Evolutionary conservation across 2,329 filamentous ascomycete species (phyloP).

Genomic region (Pezicula radicicola): DNA sequence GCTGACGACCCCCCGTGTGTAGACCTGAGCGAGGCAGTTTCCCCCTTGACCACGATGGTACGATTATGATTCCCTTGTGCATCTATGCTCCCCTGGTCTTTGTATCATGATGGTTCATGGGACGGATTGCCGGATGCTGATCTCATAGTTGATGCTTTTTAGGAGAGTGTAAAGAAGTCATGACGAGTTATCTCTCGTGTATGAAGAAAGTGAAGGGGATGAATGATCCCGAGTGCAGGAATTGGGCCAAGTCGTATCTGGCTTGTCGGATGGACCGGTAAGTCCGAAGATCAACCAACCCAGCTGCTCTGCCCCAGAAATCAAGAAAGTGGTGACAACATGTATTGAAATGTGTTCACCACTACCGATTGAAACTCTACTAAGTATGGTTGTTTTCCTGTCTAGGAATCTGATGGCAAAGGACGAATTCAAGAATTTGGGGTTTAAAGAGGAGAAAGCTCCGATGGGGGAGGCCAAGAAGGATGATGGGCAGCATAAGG

Average conservation of each 20-base stretch:
- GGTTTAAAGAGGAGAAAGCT: constrained; percentile 52
- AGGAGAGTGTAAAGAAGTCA: constrained; percentile 93
- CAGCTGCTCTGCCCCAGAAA: no score
- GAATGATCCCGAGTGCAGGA: constrained; percentile 83
- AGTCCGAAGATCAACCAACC: constrained; percentile 24
- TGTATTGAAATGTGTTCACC: no score
- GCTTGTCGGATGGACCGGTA: constrained; percentile 93
- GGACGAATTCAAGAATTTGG: constrained; percentile 92
- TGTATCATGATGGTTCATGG: no score
- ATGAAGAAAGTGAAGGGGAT: constrained; percentile 80
- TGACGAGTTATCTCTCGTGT: constrained; percentile 81
- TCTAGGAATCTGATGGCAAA: constrained; percentile 88
- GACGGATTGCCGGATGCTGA: background rate
- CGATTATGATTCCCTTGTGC: constrained; percentile 11
- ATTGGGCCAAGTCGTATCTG: constrained; percentile 84
- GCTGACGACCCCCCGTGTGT: constrained; percentile 4
- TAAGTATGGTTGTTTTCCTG: background rate
- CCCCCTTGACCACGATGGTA: constrained; percentile 90
- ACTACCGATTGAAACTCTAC: background rate
- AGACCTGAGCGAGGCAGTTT: constrained; percentile 92
- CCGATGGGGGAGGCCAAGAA: constrained; percentile 5
- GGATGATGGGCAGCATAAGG: constrained; percentile 18
- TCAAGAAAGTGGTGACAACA: no score
- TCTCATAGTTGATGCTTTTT: constrained; percentile 8
- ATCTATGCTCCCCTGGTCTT: background rate